phyloP scores from a whole-genome alignment of 2,329 filamentous ascomycete species.

The Talaromyces pinophilus region DNA sequence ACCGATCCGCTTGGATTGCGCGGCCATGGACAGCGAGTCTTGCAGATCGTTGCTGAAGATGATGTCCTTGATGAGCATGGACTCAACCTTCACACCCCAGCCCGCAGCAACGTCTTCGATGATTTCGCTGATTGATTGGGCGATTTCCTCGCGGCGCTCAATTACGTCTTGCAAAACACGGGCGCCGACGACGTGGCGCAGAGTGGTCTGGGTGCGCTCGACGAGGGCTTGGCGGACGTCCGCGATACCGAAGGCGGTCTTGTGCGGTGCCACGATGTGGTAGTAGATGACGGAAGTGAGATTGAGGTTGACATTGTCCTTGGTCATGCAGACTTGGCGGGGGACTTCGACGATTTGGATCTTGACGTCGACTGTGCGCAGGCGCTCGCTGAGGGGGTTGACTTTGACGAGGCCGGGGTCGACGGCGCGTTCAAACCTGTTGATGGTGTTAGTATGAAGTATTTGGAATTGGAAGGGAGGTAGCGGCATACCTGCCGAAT shows the following conservation, averaged over 20 bases:
- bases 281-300: conserved; percentile 99
- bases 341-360: conserved; percentile 97
- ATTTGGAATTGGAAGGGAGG: not conserved
- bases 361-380: conserved; percentile 96
- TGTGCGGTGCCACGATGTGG: conserved; percentile 92
- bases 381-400: conserved; percentile 87
- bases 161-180: conserved; percentile 97
- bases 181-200: conserved; percentile 94
- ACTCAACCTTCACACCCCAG: conserved; percentile 96
- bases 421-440: conserved; percentile 82
- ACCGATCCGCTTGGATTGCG: conserved; percentile 96
- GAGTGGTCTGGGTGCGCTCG: conserved; percentile 95
- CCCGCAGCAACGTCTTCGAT: conserved; percentile 92
- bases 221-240: conserved; percentile 95
- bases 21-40: conserved; percentile 95
- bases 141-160: conserved; percentile 95
- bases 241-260: conserved; percentile 92
- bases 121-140: conserved; percentile 91
- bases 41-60: conserved; percentile 95
- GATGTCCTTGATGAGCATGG: conserved; percentile 99
- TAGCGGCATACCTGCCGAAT: conserved; percentile 64
- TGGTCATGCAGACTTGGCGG: conserved; percentile 97
- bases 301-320: conserved; percentile 94
- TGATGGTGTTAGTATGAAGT: conserved; percentile 33
- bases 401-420: conserved; percentile 96